phyloP scores from a whole-genome alignment of 2,329 filamentous ascomycete species.

The Rutstroemia sydowiana region DNA sequence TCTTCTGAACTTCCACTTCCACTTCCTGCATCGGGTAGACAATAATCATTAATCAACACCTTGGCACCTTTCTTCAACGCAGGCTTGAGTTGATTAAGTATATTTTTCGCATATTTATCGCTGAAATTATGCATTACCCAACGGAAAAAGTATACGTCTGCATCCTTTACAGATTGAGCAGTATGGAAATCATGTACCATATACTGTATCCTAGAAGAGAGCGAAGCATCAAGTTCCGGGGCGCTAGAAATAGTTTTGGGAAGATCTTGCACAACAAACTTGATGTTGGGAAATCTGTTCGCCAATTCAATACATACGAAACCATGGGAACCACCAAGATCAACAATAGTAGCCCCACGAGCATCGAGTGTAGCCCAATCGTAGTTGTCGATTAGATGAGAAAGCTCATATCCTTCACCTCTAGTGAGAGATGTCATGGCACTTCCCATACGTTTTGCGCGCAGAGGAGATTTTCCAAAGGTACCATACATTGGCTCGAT shows the following conservation, averaged over 20 bases:
- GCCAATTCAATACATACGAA: slow-evolving; percentile 50
- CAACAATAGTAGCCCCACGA: slow-evolving; percentile 43
- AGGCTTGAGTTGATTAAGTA: slow-evolving; percentile 44
- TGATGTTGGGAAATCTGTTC: slow-evolving; percentile 40
- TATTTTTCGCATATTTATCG: slow-evolving; percentile 42
- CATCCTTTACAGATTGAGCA: slow-evolving; percentile 44
- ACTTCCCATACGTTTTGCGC: slow-evolving; percentile 44
- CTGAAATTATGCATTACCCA: slow-evolving; percentile 57
- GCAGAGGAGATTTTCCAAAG: slow-evolving; percentile 40
- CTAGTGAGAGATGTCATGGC: slow-evolving; percentile 49
- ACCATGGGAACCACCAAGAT: slow-evolving; percentile 52
- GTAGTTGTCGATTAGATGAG: slow-evolving; percentile 46
- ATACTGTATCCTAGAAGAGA: slow-evolving; percentile 36
- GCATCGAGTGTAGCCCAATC: slow-evolving; percentile 43
- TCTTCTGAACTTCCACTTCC: slow-evolving; percentile 39
- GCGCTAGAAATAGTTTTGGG: slow-evolving; percentile 40
- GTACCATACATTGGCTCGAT: slow-evolving; percentile 48
- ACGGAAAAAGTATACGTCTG: slow-evolving; percentile 52
- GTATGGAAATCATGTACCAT: slow-evolving; percentile 49
- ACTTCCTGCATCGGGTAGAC: slow-evolving; percentile 34
- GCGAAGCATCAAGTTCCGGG: slow-evolving; percentile 36
- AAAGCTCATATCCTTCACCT: slow-evolving; percentile 49
- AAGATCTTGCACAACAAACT: slow-evolving; percentile 50
- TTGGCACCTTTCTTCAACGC: slow-evolving; percentile 43
- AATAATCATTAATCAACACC: slow-evolving; percentile 37